Evolutionary conservation across 805 yeast species (phyloP).

Genomic region (Saccharomycopsis fermentans): DNA sequence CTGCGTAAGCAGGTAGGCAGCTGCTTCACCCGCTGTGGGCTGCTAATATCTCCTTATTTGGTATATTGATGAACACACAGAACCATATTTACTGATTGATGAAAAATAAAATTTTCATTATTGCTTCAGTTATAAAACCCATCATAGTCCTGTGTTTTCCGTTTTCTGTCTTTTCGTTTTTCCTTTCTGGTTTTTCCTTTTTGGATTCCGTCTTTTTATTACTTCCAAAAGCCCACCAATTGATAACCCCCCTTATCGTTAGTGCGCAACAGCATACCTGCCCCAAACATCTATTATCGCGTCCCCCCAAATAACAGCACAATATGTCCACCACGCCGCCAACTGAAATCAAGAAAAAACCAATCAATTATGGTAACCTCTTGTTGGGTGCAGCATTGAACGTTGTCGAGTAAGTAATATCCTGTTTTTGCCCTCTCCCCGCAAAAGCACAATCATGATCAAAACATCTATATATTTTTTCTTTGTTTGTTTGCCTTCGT

Average conservation of each 20-base stretch:
- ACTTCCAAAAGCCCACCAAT: too few species aligned
- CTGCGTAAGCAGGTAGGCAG: neutral
- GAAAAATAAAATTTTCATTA: too few species aligned
- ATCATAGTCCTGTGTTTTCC: neutral
- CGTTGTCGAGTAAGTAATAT: constrained; percentile 60
- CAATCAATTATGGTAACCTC: constrained; percentile 80
- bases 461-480: too few species aligned
- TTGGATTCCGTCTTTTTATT: too few species aligned
- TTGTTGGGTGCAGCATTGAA: constrained; percentile 89
- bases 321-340: constrained; percentile 1
- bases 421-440: too few species aligned
- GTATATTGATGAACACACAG: neutral
- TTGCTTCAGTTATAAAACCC: too few species aligned
- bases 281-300: too few species aligned
- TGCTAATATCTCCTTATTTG: neutral
- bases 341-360: constrained; percentile 58
- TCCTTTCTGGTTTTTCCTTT: too few species aligned
- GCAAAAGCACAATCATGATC: too few species aligned
- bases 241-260: too few species aligned
- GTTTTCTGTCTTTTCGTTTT: too few species aligned
- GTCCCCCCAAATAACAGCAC: neutral
- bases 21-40: neutral
- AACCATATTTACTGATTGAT: neutral
- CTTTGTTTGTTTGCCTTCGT: neutral
- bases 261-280: neutral